These are phyloP conservation scores for Nelumbo lutea DNA, from an alignment of 164 flowering plant genomes.

Conservation along the genomic window DNA sequence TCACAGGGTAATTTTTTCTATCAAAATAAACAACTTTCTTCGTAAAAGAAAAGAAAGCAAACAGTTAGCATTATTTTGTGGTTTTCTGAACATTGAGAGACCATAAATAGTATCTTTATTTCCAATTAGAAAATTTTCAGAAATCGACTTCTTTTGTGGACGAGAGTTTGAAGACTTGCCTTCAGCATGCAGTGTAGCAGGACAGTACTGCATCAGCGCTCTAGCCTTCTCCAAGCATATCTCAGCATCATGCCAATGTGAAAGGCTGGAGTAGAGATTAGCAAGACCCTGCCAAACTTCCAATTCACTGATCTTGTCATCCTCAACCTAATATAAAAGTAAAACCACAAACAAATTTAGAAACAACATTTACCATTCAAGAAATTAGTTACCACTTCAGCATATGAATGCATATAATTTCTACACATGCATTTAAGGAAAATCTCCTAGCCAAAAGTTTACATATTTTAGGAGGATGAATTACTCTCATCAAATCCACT, in stretches of 20 bases:
- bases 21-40: no score
- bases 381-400: neutral
- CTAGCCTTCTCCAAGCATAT: conserved; percentile 80
- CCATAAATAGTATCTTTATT: neutral
- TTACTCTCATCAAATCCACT: no score
- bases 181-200: conserved; percentile 60
- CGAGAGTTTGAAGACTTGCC: conserved; percentile 40
- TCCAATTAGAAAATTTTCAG: neutral
- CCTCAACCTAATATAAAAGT: conserved; percentile 24
- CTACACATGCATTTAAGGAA: no score
- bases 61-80: neutral
- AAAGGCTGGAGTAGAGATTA: conserved; percentile 73
- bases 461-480: no score
- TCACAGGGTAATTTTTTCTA: neutral
- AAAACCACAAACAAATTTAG: conserved; percentile 4
- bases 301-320: conserved; percentile 62
- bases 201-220: conserved; percentile 55
- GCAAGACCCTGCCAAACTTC: conserved; percentile 98
- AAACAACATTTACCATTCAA: neutral
- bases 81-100: neutral
- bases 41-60: no score
- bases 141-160: neutral
- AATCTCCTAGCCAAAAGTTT: no score
- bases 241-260: conserved; percentile 92
- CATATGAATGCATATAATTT: no score